A percentile compares a stretch with the other conserved stretches of the same genome.
These are phyloP conservation scores for Sonneratia alba DNA, from an alignment of 345 rosid species.

Conservation along the genomic window DNA sequence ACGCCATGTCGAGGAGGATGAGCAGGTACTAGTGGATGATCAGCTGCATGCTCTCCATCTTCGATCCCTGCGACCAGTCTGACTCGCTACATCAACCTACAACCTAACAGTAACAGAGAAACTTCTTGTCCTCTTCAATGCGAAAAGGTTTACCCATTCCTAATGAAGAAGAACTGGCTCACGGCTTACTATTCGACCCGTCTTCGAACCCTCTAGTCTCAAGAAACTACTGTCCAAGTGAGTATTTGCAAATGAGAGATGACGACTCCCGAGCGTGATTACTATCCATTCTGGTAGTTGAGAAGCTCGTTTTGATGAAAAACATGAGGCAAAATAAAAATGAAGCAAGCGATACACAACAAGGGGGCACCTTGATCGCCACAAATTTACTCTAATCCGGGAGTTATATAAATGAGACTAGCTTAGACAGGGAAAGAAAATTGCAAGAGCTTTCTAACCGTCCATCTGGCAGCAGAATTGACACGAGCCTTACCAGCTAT, in stretches of 20 bases:
- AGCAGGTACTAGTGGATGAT: constrained; percentile 45
- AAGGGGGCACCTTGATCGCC: background rate
- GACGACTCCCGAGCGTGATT: no score
- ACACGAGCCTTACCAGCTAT: background rate
- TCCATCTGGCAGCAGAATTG: background rate
- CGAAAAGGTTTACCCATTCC: no score
- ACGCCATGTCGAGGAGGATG: constrained; percentile 46
- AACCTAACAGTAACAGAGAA: no score
- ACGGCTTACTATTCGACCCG: no score
- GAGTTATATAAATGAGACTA: background rate
- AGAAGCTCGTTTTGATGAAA: no score
- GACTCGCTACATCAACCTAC: no score
- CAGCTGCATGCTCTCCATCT: constrained; percentile 24
- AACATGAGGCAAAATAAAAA: background rate
- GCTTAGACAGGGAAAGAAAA: background rate
- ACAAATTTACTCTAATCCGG: background rate
- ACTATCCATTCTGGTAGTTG: no score
- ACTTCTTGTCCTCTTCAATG: no score
- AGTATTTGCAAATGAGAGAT: no score
- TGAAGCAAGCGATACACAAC: background rate
- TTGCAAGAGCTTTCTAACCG: background rate
- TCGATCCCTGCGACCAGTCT: constrained; percentile 30
- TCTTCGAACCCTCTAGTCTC: no score
- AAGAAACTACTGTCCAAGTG: no score
- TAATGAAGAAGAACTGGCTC: no score